phyloP scores from a whole-genome alignment of 768 basidiomycete genomes.

The Rhodocollybia butyracea region DNA sequence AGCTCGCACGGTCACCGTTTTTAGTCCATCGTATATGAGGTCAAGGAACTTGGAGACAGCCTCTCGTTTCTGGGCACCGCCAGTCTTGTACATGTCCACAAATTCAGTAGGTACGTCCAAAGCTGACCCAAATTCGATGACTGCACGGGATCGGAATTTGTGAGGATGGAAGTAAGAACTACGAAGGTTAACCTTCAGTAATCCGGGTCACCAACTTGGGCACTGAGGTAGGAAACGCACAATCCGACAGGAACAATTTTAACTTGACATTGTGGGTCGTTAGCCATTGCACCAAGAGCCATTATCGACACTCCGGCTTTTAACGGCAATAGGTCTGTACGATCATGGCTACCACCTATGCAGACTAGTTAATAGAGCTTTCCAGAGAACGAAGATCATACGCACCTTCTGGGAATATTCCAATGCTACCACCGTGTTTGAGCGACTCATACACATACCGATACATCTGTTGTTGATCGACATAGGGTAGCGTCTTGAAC shows the following conservation, averaged over 20 bases:
- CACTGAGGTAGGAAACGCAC: too few species aligned
- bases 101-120: conserved; percentile 88
- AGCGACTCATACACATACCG: conserved; percentile 85
- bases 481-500: conserved; percentile 82
- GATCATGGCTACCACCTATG: conserved; percentile 94
- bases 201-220: too few species aligned
- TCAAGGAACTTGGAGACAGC: conserved; percentile 89
- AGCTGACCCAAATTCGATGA: conserved; percentile 93
- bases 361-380: neutral
- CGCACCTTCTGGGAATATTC: conserved; percentile 96
- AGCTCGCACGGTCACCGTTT: conserved; percentile 93
- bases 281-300: conserved; percentile 97
- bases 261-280: conserved; percentile 80
- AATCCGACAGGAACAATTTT: conserved; percentile 88
- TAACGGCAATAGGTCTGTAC: conserved; percentile 91
- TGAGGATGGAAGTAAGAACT: conserved; percentile 73
- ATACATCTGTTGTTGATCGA: conserved; percentile 96
- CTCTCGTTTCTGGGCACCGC: conserved; percentile 84
- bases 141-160: conserved; percentile 93
- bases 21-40: conserved; percentile 87
- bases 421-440: conserved; percentile 85
- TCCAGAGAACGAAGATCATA: neutral
- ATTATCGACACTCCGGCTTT: conserved; percentile 98
- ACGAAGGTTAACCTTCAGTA: too few species aligned
- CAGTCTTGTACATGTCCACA: conserved; percentile 87